These are phyloP conservation scores for Saccharomycopsis vini DNA, from an alignment of 805 yeast species.

Conservation along the genomic window DNA sequence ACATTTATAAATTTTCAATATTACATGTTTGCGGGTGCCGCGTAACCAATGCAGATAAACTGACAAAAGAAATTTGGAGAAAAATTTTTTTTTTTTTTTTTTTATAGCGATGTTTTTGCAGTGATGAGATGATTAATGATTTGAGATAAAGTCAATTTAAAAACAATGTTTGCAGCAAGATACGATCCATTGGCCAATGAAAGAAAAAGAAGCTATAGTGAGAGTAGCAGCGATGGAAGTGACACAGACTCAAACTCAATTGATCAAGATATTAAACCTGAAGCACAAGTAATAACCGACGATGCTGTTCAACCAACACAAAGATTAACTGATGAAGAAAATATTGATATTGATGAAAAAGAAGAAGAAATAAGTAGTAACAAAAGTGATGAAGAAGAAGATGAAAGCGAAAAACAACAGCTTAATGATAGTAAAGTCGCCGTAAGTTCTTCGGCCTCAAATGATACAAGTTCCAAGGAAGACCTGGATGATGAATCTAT, in stretches of 20 bases:
- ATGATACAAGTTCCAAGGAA: neutral
- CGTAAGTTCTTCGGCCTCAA: no score
- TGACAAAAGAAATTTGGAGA: no score
- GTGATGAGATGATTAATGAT: no score
- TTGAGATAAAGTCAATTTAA: neutral
- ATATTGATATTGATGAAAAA: neutral
- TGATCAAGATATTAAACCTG: no score
- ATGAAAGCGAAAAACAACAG: slow-evolving; percentile 14
- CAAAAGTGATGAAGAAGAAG: slow-evolving; percentile 5
- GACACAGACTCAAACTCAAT: no score
- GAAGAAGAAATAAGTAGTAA: neutral
- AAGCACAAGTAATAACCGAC: no score
- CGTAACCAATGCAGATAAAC: no score
- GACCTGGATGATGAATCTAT: neutral
- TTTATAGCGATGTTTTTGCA: no score
- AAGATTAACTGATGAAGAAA: neutral
- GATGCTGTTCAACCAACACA: slow-evolving; percentile 11
- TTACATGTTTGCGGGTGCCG: no score
- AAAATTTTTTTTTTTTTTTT: no score
- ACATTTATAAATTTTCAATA: no score
- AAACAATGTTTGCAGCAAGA: slow-evolving; percentile 55
- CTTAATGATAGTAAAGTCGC: slow-evolving; percentile 16
- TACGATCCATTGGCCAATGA: slow-evolving; percentile 42
- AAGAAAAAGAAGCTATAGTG: slow-evolving; percentile 23
- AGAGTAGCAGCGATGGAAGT: slow-evolving; percentile 10